Evolutionary conservation across 306 rosid species (phyloP).

Genomic region (Dalbergia cochinchinensis): DNA sequence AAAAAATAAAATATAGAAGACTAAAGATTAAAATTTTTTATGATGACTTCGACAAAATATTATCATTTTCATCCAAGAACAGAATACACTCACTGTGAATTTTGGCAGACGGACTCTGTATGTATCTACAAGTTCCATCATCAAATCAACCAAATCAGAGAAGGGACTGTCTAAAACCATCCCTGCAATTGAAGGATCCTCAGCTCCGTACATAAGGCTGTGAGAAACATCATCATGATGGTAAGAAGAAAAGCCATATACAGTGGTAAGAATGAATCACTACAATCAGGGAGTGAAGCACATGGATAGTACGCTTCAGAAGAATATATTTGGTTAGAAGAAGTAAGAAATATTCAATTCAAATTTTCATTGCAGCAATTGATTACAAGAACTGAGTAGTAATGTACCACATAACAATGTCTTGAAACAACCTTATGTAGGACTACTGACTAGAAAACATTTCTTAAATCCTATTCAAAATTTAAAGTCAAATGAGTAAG

Average conservation of each 20-base stretch:
- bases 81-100: slow-evolving; percentile 79
- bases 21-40: not conserved
- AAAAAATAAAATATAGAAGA: slow-evolving; percentile 21
- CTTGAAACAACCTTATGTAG: slow-evolving; percentile 1
- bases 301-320: not conserved
- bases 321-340: not conserved
- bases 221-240: slow-evolving; percentile 47
- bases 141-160: slow-evolving; percentile 93
- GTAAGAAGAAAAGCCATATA: slow-evolving; percentile 42
- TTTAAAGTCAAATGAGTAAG: slow-evolving; percentile 43
- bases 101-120: slow-evolving; percentile 87
- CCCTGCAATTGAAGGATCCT: slow-evolving; percentile 98
- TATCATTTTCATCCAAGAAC: slow-evolving; percentile 16
- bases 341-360: not conserved
- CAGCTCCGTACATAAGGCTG: slow-evolving; percentile 98
- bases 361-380: slow-evolving; percentile 23
- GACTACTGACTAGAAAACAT: slow-evolving; percentile 2
- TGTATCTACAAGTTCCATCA: slow-evolving; percentile 96
- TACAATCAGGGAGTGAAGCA: not conserved
- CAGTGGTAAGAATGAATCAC: slow-evolving; percentile 20
- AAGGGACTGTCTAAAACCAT: slow-evolving; percentile 98
- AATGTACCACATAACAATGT: slow-evolving; percentile 25
- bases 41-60: not conserved
- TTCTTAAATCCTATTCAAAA: slow-evolving; percentile 18
- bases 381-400: slow-evolving; percentile 14